Conservation (phyloP, 2,329 filamentous ascomycete genomes). For the Sarocladium kiliense region DNA sequence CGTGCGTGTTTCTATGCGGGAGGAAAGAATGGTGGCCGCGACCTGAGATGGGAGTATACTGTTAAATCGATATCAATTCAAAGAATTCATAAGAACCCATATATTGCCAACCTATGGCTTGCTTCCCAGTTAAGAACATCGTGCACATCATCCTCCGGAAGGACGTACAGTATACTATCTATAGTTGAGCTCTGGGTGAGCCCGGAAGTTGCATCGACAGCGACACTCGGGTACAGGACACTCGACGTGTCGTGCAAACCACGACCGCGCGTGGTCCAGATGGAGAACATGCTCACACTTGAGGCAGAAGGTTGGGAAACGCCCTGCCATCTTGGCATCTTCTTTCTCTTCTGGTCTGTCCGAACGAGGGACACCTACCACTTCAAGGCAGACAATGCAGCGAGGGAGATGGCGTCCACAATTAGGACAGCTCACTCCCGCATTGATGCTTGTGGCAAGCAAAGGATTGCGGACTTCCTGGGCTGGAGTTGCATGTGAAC, state of each 20-base stretch:
- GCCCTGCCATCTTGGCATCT: slow-evolving; percentile 45
- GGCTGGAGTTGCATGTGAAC: slow-evolving; percentile 17
- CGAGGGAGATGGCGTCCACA: slow-evolving; percentile 63
- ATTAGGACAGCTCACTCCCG: slow-evolving; percentile 60
- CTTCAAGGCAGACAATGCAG: slow-evolving; percentile 63
- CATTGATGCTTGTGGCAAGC: slow-evolving; percentile 50
- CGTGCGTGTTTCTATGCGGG: neutral
- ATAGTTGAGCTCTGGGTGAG: slow-evolving; percentile 55
- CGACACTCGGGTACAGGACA: slow-evolving; percentile 65
- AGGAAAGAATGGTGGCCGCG: neutral
- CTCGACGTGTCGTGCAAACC: slow-evolving; percentile 61
- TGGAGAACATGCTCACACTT: slow-evolving; percentile 65
- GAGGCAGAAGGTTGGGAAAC: slow-evolving; percentile 65
- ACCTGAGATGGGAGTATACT: neutral
- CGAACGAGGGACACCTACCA: slow-evolving; percentile 59
- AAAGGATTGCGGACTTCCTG: slow-evolving; percentile 48
- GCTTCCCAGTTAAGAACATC: too few species aligned
- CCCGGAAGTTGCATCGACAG: slow-evolving; percentile 58
- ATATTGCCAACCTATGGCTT: too few species aligned
- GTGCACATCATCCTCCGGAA: too few species aligned
- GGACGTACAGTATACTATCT: too few species aligned
- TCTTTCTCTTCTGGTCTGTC: slow-evolving; percentile 49
- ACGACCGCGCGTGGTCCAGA: slow-evolving; percentile 60
- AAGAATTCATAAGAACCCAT: neutral
- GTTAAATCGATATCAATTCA: neutral